Evolutionary conservation across 1,139 yeast species (phyloP), one percentile per base, ranked within the genome.

Genomic region (Taiozyma sp.): DNA sequence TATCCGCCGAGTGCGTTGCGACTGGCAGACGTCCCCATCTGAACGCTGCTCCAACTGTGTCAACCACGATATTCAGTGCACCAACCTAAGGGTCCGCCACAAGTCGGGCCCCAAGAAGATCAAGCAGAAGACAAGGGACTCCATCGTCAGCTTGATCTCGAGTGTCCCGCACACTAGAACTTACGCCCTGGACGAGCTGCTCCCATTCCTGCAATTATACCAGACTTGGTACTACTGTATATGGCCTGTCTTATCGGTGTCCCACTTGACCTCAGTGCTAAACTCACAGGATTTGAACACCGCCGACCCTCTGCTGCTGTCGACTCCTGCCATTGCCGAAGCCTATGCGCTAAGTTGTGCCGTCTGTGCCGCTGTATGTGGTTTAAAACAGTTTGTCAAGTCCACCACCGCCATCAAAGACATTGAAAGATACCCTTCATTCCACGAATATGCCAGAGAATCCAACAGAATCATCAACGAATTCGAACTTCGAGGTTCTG

Each of bases 141-240:
- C 50, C 19, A 60, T 60, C 19, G 38, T 40, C n/a, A 51, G 44
- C 2, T 48, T 60, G 8, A 46, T 54, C 13, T 29, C 48, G 1
- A 30, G 28, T 12, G 14, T 46, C 16, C 43, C 42, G 10, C 10
- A 27, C 23, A 22, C 48, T 16, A 43, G 38, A 10, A 46, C 55
- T 4, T 55, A 53, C 48, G 49, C 58, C 9, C 34, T 60, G 19
- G 55, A 56, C 36, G 57, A 58, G 30, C 48, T 59, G 6, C 43
- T 60, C 5, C 62, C 62, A 0, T 58, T 54, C 45, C 46, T 60
- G 10, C 60, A 59, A 45, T 50, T 59, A 27, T 59, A 59, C 42
- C 62, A 59, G 40, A 58, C 57, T 4, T 59, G 64, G 62, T 60
- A 56, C 48, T 60, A 60, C 46, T 59, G 63, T 3, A 52, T 58